Evolutionary conservation across 106 monocot species (phyloP).

Genomic region (Allium fistulosum): DNA sequence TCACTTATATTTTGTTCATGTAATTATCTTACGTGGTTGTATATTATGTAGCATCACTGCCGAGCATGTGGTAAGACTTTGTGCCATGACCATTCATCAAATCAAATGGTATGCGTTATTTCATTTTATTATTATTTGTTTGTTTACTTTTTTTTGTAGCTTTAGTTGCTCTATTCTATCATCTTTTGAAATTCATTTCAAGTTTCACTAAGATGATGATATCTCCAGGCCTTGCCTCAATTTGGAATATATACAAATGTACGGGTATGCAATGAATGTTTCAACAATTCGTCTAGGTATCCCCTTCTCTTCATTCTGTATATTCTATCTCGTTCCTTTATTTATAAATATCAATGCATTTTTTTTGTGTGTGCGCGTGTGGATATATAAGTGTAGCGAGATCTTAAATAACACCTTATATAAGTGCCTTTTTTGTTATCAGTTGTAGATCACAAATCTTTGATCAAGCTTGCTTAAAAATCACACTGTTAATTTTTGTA

Average conservation of each 20-base stretch:
- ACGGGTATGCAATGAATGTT: constrained; percentile 91
- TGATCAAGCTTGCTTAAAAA: no score
- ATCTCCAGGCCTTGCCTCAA: constrained; percentile 75
- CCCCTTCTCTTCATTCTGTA: not conserved
- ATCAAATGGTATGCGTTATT: constrained; percentile 60
- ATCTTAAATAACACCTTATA: no score
- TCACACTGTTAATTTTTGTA: no score
- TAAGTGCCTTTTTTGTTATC: no score
- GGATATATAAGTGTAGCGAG: no score
- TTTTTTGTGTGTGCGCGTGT: no score
- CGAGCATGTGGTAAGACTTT: constrained; percentile 89
- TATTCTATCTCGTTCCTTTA: no score
- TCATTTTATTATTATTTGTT: not conserved
- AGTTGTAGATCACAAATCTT: no score
- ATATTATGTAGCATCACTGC: constrained; percentile 77
- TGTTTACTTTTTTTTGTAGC: not conserved
- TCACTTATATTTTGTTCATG: no score
- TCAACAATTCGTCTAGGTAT: constrained; percentile 70
- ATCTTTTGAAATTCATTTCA: no score
- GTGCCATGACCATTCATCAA: constrained; percentile 87
- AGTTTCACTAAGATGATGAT: constrained; percentile 2
- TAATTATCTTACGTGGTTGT: not conserved
- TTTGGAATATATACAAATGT: constrained; percentile 77
- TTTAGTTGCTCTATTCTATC: not conserved
- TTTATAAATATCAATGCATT: no score